phyloP scores from a whole-genome alignment of 176 grass and related monocot species.

The Triticum turgidum region DNA sequence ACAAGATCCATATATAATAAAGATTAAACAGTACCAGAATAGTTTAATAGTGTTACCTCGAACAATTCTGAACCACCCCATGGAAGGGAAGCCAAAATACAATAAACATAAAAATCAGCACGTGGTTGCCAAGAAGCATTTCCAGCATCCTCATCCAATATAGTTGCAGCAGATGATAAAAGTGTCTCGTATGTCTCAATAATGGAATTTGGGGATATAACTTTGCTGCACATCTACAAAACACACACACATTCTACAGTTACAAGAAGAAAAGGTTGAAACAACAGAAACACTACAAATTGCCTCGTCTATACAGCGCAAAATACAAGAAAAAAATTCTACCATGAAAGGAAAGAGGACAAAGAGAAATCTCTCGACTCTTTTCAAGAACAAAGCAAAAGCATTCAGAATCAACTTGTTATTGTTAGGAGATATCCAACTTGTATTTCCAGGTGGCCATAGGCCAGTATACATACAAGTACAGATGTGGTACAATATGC shows the following conservation, averaged over 20 bases:
- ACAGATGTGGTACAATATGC: too few species aligned
- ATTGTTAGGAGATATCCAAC: too few species aligned
- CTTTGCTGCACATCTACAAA: constrained; percentile 95
- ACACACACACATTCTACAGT: background rate
- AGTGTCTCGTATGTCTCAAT: constrained; percentile 82
- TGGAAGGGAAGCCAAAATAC: constrained; percentile 92
- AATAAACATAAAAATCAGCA: constrained; percentile 97
- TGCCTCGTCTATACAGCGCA: background rate
- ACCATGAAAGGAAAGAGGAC: constrained; percentile 6
- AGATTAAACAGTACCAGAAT: background rate
- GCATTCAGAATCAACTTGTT: constrained; percentile 5
- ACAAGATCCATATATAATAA: background rate
- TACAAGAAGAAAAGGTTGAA: constrained; percentile 9
- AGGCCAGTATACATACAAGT: too few species aligned
- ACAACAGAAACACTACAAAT: constrained; percentile 14
- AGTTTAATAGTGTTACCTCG: constrained; percentile 59
- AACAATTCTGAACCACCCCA: constrained; percentile 92
- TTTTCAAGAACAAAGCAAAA: constrained; percentile 11
- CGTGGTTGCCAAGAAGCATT: constrained; percentile 88
- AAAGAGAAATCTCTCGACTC: background rate
- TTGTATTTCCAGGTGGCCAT: too few species aligned
- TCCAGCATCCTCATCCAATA: constrained; percentile 83
- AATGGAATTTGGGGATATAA: constrained; percentile 76
- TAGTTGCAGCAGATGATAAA: constrained; percentile 83
- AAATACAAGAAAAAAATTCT: constrained; percentile 10